phyloP scores from a whole-genome alignment of 2,329 filamentous ascomycete genomes.

The Amauroascus verrucosus region DNA sequence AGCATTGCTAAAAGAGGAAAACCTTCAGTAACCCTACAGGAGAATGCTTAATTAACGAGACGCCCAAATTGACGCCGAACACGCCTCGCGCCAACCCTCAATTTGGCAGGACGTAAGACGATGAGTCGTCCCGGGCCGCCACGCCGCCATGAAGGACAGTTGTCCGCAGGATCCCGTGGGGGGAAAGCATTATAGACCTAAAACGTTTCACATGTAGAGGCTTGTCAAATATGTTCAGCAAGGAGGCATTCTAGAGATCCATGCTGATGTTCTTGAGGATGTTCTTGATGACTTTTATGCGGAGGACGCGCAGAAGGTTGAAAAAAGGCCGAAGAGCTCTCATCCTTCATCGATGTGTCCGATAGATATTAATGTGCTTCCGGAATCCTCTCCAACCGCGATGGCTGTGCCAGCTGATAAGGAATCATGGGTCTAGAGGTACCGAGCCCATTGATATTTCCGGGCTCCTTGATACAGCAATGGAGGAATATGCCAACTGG shows the following conservation, averaged over 20 bases:
- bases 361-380: no score
- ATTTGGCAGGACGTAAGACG: no score
- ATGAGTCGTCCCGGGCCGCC: neutral
- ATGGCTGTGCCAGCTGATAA: no score
- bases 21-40: neutral
- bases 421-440: no score
- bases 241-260: conserved; percentile 18
- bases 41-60: no score
- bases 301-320: conserved; percentile 22
- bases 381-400: no score
- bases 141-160: conserved; percentile 12
- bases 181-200: conserved; percentile 29
- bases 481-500: no score
- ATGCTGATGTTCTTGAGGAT: conserved; percentile 25
- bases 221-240: conserved; percentile 24
- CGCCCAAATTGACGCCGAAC: no score
- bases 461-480: neutral
- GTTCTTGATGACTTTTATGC: conserved; percentile 26
- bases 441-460: neutral
- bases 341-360: no score
- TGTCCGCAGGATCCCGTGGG: conserved; percentile 27
- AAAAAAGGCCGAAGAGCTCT: neutral
- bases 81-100: no score
- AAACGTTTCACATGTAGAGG: conserved; percentile 22
- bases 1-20: conserved; percentile 9